phyloP scores from a whole-genome alignment of 2,329 filamentous ascomycete genomes.

The Penicillium sp. region DNA sequence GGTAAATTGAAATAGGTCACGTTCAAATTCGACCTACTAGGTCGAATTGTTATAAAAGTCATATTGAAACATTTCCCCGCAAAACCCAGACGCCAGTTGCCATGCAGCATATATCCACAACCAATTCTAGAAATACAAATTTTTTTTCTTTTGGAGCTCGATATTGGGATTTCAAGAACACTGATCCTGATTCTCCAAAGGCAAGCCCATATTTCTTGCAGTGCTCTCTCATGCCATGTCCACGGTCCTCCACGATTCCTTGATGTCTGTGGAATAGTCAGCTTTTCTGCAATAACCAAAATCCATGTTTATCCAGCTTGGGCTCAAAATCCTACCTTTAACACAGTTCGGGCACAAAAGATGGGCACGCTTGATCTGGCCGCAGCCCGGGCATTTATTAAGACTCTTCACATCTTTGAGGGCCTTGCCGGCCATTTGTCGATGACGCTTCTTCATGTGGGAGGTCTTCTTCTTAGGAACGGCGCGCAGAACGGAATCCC shows the following conservation, averaged over 20 bases:
- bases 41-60: conserved; percentile 7
- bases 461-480: conserved; percentile 99
- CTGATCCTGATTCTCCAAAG: neutral
- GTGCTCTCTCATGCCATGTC: conserved; percentile 28
- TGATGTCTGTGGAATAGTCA: conserved; percentile 39
- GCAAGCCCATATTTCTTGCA: conserved; percentile 5
- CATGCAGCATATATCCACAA: conserved; percentile 35
- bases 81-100: conserved; percentile 37
- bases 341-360: conserved; percentile 85
- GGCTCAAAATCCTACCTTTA: conserved; percentile 55
- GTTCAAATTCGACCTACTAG: conserved; percentile 2
- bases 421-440: conserved; percentile 93
- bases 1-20: neutral
- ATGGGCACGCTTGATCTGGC: conserved; percentile 82
- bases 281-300: conserved; percentile 1
- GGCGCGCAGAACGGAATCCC: conserved; percentile 86
- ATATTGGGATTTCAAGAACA: neutral
- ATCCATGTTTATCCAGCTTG: neutral
- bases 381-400: conserved; percentile 87
- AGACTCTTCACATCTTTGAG: conserved; percentile 84
- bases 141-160: conserved; percentile 17
- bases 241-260: conserved; percentile 44
- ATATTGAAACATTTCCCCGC: conserved; percentile 17
- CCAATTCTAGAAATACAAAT: conserved; percentile 23
- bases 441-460: conserved; percentile 88